These are phyloP conservation scores for Byssothecium circinans DNA, from an alignment of 2,329 filamentous ascomycete genomes.

Conservation along the genomic window DNA sequence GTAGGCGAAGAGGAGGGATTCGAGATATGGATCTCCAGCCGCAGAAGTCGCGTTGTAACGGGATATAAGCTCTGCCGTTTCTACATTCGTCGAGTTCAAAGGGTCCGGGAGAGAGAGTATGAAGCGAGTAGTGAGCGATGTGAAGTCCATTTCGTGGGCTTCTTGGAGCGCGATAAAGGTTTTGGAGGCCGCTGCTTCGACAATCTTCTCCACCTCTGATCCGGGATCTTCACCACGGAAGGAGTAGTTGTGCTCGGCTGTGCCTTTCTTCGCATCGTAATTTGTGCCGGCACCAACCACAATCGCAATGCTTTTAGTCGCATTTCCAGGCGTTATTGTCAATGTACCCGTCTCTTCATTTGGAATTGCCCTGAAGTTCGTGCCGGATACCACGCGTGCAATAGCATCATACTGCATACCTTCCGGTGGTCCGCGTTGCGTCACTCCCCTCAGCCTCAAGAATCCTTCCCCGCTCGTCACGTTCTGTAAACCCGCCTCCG, in stretches of 20 bases:
- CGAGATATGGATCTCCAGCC: slow-evolving; percentile 55
- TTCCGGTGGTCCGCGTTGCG: slow-evolving; percentile 45
- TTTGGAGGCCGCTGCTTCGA: slow-evolving; percentile 39
- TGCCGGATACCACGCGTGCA: slow-evolving; percentile 29
- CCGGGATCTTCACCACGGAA: slow-evolving; percentile 55
- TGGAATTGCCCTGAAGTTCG: slow-evolving; percentile 16
- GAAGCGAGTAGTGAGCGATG: slow-evolving; percentile 45
- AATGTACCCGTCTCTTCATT: slow-evolving; percentile 11
- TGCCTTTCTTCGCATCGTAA: slow-evolving; percentile 56
- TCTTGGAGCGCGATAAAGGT: slow-evolving; percentile 33
- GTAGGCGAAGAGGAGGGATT: slow-evolving; percentile 57
- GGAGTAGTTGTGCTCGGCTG: slow-evolving; percentile 47
- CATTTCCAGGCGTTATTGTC: slow-evolving; percentile 6
- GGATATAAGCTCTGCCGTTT: slow-evolving; percentile 41
- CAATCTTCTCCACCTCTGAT: slow-evolving; percentile 39
- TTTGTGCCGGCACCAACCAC: slow-evolving; percentile 52
- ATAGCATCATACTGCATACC: slow-evolving; percentile 51
- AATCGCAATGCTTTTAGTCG: slow-evolving; percentile 38
- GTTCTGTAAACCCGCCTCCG: slow-evolving; percentile 30
- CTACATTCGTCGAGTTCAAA: slow-evolving; percentile 42
- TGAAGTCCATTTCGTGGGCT: slow-evolving; percentile 49
- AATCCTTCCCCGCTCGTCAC: slow-evolving; percentile 38
- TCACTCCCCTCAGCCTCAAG: slow-evolving; percentile 41
- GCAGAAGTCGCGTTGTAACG: slow-evolving; percentile 29
- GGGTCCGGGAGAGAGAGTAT: slow-evolving; percentile 51